phyloP scores from a whole-genome alignment of 2,329 filamentous ascomycete species.

The Pseudogymnoascus sp. region DNA sequence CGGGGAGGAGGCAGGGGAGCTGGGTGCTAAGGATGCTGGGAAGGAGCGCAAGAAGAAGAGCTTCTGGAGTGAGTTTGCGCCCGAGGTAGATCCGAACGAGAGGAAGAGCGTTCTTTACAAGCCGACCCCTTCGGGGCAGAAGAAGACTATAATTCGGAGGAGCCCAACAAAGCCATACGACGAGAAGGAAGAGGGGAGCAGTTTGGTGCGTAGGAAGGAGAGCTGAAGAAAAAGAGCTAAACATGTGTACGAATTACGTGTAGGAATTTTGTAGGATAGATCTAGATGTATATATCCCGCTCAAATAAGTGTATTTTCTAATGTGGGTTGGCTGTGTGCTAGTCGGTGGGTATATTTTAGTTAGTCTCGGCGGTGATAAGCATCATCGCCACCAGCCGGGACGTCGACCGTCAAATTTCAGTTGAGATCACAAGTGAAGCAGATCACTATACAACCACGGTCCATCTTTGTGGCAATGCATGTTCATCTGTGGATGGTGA shows the following conservation, averaged over 20 bases:
- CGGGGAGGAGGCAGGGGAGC: not conserved
- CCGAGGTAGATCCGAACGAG: conserved; percentile 6
- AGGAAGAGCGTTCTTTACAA: conserved; percentile 2
- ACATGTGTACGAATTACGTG: conserved; percentile 8
- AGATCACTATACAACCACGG: not conserved
- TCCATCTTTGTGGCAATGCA: not conserved
- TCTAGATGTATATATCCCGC: conserved; percentile 4
- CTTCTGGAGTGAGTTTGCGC: conserved; percentile 10
- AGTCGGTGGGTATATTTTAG: not conserved
- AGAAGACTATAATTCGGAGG: not conserved
- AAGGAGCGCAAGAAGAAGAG: conserved; percentile 9
- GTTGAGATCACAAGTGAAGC: not conserved
- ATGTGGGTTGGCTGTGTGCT: not conserved
- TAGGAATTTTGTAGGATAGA: not conserved
- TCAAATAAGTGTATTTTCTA: not conserved
- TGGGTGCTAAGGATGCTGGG: not conserved
- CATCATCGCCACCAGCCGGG: not conserved
- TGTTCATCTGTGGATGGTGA: not conserved
- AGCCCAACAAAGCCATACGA: not conserved
- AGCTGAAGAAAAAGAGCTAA: not conserved
- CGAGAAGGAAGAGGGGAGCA: not conserved
- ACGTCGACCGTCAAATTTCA: not conserved
- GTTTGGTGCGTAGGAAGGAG: conserved; percentile 1
- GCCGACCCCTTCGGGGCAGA: not conserved
- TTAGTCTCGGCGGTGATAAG: not conserved